Percentiles rank a stretch among this genome's conserved stretches.
phyloP scores from a whole-genome alignment of 129 eudicot species.

The Pittosporum tobira region DNA sequence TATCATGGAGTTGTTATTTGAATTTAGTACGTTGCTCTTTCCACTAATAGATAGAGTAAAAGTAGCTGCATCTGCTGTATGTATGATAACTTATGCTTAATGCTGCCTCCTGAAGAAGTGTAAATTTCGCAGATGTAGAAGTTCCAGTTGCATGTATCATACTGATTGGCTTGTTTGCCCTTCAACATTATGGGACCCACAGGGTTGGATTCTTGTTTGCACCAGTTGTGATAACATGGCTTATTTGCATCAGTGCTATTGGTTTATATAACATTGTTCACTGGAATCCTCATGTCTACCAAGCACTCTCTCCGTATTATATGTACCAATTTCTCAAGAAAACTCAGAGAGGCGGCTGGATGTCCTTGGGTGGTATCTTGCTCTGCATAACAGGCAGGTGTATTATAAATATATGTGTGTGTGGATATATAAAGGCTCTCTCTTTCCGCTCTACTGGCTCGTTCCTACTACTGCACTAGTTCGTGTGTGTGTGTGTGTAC shows the following conservation, averaged over 20 bases:
- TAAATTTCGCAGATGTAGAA: conserved; percentile 76
- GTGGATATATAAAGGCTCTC: too few species aligned
- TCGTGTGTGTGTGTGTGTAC: too few species aligned
- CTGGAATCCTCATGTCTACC: conserved; percentile 94
- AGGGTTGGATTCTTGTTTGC: conserved; percentile 94
- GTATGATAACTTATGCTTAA: too few species aligned
- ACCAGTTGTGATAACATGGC: conserved; percentile 83
- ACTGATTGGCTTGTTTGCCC: conserved; percentile 76
- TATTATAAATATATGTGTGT: background rate
- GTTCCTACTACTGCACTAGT: too few species aligned
- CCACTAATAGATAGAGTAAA: too few species aligned
- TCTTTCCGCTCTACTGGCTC: too few species aligned
- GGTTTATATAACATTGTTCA: conserved; percentile 81
- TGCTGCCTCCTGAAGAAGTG: conserved; percentile 12
- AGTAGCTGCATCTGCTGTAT: too few species aligned
- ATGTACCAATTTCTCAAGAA: conserved; percentile 78
- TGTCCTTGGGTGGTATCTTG: conserved; percentile 92
- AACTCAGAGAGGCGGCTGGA: conserved; percentile 89
- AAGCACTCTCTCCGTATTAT: conserved; percentile 78
- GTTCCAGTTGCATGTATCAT: conserved; percentile 83
- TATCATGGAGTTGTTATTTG: background rate
- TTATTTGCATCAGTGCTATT: conserved; percentile 70
- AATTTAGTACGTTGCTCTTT: background rate
- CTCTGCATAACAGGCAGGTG: conserved; percentile 80
- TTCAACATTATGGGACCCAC: conserved; percentile 97